Evolutionary conservation across 2,329 filamentous ascomycete genomes (phyloP).

Genomic region (Pezicula radicicola): DNA sequence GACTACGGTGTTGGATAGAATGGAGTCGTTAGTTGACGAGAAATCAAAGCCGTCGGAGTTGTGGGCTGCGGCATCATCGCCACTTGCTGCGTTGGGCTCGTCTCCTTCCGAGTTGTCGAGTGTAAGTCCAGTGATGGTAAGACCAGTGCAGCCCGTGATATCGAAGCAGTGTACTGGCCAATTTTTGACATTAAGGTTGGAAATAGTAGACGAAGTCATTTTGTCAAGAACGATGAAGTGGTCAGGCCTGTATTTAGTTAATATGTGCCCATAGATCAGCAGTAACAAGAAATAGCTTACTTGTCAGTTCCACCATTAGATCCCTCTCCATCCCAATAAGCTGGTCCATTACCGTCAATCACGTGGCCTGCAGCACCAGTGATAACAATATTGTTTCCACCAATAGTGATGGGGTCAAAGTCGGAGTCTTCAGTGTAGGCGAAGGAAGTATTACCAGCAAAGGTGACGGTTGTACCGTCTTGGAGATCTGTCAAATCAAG

Average conservation of each 20-base stretch:
- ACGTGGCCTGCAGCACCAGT: conserved; percentile 47
- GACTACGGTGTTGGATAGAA: conserved; percentile 45
- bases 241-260: conserved; percentile 49
- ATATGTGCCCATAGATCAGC: background rate
- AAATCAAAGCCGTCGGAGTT: conserved; percentile 54
- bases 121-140: conserved; percentile 45
- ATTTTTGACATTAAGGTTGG: conserved; percentile 46
- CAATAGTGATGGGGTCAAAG: conserved; percentile 37
- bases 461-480: conserved; percentile 50
- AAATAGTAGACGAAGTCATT: conserved; percentile 44
- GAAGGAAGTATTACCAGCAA: conserved; percentile 7
- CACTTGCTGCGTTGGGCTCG: conserved; percentile 23
- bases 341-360: conserved; percentile 52
- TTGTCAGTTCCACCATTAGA: conserved; percentile 44
- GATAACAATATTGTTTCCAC: conserved; percentile 51
- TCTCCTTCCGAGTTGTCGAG: conserved; percentile 56
- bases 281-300: background rate
- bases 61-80: conserved; percentile 21
- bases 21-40: conserved; percentile 39
- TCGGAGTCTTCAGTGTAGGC: conserved; percentile 5
- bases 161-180: conserved; percentile 49
- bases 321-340: conserved; percentile 62
- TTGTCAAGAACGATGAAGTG: conserved; percentile 50
- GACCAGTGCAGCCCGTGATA: conserved; percentile 36
- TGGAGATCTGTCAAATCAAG: conserved; percentile 51